phyloP scores from a whole-genome alignment of 371 early-diverging fungal genomes.

The Mucor mucedo region DNA sequence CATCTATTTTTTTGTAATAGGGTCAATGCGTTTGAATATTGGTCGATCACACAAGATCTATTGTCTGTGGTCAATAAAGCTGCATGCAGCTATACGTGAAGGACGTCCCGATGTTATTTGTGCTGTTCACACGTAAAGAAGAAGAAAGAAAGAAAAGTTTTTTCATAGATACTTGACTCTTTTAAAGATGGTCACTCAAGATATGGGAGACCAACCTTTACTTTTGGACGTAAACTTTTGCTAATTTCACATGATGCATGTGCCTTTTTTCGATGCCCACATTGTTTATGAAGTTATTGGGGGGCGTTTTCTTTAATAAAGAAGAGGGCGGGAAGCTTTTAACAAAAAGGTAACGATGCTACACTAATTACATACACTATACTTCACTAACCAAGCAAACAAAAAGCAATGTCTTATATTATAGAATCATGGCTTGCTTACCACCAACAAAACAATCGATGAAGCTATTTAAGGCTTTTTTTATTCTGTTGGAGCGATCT shows the following conservation, averaged over 20 bases:
- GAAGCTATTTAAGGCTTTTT: conserved; percentile 66
- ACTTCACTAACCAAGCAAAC: too few species aligned
- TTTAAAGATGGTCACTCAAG: conserved; percentile 52
- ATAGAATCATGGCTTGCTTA: conserved; percentile 66
- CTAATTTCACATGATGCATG: conserved; percentile 69
- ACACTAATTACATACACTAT: too few species aligned
- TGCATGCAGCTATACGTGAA: conserved; percentile 60
- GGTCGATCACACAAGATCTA: conserved; percentile 58
- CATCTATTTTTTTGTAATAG: conserved; percentile 4
- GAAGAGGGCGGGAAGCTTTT: conserved; percentile 59
- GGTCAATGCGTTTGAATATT: conserved; percentile 63
- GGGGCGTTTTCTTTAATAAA: conserved; percentile 59
- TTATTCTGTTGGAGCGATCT: conserved; percentile 52
- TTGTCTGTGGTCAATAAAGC: conserved; percentile 68
- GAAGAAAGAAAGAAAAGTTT: not conserved
- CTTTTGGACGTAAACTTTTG: conserved; percentile 48
- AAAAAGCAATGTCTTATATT: conserved; percentile 27
- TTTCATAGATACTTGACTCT: not conserved
- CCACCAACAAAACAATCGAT: conserved; percentile 59
- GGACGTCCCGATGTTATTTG: conserved; percentile 56
- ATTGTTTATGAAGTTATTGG: conserved; percentile 55
- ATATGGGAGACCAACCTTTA: conserved; percentile 64
- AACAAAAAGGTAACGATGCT: conserved; percentile 48
- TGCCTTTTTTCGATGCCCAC: conserved; percentile 60
- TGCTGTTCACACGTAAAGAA: conserved; percentile 55